These are phyloP conservation scores for Boletus rufocinnamomeus DNA, from an alignment of 768 basidiomycete genomes.

Conservation along the genomic window DNA sequence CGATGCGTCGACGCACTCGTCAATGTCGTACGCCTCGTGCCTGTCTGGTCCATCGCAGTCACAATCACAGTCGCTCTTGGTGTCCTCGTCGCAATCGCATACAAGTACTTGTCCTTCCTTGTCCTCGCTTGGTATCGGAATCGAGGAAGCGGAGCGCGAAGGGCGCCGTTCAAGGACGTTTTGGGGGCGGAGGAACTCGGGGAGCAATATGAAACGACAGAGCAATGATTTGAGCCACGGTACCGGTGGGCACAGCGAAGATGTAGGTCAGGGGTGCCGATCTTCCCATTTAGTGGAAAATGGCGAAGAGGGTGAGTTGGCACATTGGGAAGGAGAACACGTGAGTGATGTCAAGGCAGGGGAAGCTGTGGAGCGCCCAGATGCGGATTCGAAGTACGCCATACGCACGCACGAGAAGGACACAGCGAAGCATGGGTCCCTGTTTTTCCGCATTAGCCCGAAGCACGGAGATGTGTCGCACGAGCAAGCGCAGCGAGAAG, in stretches of 20 bases:
- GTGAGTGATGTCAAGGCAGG: background rate
- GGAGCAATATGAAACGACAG: constrained; percentile 14
- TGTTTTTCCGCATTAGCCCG: constrained; percentile 26
- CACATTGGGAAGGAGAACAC: background rate
- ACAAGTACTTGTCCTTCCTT: constrained; percentile 21
- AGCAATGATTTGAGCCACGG: constrained; percentile 1
- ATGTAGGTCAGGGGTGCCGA: background rate
- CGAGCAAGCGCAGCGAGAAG: constrained; percentile 13
- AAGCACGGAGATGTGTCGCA: constrained; percentile 14
- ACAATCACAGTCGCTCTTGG: constrained; percentile 17
- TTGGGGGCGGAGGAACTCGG: constrained; percentile 19
- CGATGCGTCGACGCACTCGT: constrained; percentile 21
- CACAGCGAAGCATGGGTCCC: constrained; percentile 33
- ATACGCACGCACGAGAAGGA: constrained; percentile 18
- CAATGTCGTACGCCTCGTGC: constrained; percentile 24
- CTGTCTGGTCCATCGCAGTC: constrained; percentile 24
- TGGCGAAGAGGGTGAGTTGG: background rate
- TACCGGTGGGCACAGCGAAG: background rate
- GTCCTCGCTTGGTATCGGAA: constrained; percentile 24
- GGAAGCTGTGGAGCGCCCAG: background rate
- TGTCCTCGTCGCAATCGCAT: constrained; percentile 21
- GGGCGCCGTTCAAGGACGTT: constrained; percentile 21
- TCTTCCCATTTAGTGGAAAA: background rate
- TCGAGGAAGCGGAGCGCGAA: constrained; percentile 28
- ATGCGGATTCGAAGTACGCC: background rate